phyloP scores from a whole-genome alignment of 2,329 filamentous ascomycete genomes.

The Cyanodermella asteris region DNA sequence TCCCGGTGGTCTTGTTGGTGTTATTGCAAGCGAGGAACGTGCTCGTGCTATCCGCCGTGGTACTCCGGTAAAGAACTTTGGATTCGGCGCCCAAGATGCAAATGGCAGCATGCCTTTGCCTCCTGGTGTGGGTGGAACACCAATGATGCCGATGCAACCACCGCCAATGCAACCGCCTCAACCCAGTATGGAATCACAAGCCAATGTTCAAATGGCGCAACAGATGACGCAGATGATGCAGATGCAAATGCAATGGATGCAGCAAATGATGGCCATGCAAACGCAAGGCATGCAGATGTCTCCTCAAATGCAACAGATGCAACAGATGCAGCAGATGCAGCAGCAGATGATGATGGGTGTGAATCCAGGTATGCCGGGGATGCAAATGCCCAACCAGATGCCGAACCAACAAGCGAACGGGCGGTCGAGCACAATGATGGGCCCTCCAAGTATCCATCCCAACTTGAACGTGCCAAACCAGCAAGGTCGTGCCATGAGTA shows the following conservation, averaged over 20 bases:
- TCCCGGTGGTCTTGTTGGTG: slow-evolving; percentile 62
- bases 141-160: slow-evolving; percentile 9
- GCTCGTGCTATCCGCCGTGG: slow-evolving; percentile 56
- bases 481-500: slow-evolving; percentile 6
- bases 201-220: slow-evolving; percentile 59
- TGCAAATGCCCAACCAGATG: slow-evolving; percentile 11
- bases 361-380: slow-evolving; percentile 9
- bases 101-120: slow-evolving; percentile 6
- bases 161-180: slow-evolving; percentile 26
- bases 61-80: slow-evolving; percentile 45
- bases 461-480: slow-evolving; percentile 5
- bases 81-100: slow-evolving; percentile 17
- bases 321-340: slow-evolving; percentile 7
- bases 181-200: slow-evolving; percentile 52
- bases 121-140: slow-evolving; percentile 13
- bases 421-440: slow-evolving; percentile 77
- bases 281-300: slow-evolving; percentile 19
- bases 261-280: slow-evolving; percentile 44
- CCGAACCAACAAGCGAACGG: slow-evolving; percentile 22
- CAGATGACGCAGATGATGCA: slow-evolving; percentile 79
- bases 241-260: slow-evolving; percentile 90
- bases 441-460: slow-evolving; percentile 20
- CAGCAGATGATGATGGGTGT: slow-evolving; percentile 12
- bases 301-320: slow-evolving; percentile 3
- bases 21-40: slow-evolving; percentile 70